Evolutionary conservation across 768 basidiomycete genomes (phyloP), one percentile per base, ranked within the genome.

Genomic region (Sutorius australiensis): DNA sequence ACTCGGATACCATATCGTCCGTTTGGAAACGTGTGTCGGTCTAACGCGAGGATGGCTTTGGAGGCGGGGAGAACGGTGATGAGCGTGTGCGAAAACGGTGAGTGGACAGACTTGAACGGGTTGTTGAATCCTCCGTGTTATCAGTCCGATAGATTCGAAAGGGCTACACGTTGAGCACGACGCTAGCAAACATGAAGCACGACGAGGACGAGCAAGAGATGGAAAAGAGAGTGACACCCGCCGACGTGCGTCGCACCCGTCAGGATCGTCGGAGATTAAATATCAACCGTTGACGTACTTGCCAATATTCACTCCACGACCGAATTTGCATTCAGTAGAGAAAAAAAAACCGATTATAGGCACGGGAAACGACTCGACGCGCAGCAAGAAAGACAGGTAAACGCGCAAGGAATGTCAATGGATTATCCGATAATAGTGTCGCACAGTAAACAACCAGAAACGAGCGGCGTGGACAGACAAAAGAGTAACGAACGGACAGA

Each of bases 351-450:
- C 38, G 46, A 67, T 65, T 67, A 63, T 58, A 43, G 42, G 57
- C 52, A 54, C 32, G 38, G 50, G 42, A 65, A 51, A 2, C 56
- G 51, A 63, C 50, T 42, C 54, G 46, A 52, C 55, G 51, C 46
- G 55, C 52, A 59, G 48, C 65, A 66, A 67, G 65, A 68, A 70
- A 64, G 60, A 51, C 55, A 59, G 32, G 58, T 60, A 62, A 66
- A 66, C 55, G 57, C 54, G 54, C 62, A 69, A 71, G 19, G 68
- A 69, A 62, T 66, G 68, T 68, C 69, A 63, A 69, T 63, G 68
- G 63, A 71, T 69, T 71, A 71, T 69, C 68, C 68, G 57, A 39
- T 64, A 58, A 58, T 70, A 71, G 51, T 58, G 59, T 69, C 64
- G 68, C 68, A 63, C 63, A 59, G 67, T 62, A 69, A 67, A 57